Evolutionary conservation across 805 yeast species (phyloP).

Genomic region (Debaryomyces castellii): DNA sequence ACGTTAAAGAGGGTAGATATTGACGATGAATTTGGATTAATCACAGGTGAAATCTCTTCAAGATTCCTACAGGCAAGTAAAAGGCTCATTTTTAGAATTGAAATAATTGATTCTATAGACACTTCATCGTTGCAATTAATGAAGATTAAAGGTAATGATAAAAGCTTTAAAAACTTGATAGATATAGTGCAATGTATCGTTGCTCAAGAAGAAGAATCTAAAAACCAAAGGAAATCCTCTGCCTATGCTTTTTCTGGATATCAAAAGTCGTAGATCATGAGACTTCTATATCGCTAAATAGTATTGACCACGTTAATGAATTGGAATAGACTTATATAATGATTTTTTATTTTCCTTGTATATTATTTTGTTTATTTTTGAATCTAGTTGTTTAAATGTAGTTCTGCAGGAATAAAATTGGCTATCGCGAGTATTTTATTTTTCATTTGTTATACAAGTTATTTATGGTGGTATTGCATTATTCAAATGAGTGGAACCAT

Average conservation of each 20-base stretch:
- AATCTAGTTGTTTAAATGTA: background rate
- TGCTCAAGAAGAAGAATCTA: constrained; percentile 39
- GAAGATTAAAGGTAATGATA: constrained; percentile 46
- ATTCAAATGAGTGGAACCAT: constrained; percentile 58
- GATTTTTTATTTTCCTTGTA: background rate
- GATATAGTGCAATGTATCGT: constrained; percentile 46
- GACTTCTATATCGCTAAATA: background rate
- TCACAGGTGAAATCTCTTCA: constrained; percentile 49
- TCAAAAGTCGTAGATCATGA: background rate
- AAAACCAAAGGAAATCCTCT: constrained; percentile 8
- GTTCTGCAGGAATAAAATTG: background rate
- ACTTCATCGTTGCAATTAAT: constrained; percentile 41
- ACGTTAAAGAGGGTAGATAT: constrained; percentile 42
- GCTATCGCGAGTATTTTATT: background rate
- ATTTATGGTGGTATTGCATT: no score
- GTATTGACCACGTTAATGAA: background rate
- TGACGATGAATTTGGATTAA: constrained; percentile 42
- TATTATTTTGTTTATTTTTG: background rate
- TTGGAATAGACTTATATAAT: background rate
- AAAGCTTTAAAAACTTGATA: constrained; percentile 43
- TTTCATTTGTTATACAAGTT: background rate
- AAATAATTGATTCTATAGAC: constrained; percentile 36
- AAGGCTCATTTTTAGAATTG: constrained; percentile 47
- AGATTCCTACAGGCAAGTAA: constrained; percentile 46
- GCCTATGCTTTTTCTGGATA: constrained; percentile 11